These are phyloP conservation scores for Candida coquimbonensis DNA, from an alignment of 805 yeast species.

Conservation along the genomic window DNA sequence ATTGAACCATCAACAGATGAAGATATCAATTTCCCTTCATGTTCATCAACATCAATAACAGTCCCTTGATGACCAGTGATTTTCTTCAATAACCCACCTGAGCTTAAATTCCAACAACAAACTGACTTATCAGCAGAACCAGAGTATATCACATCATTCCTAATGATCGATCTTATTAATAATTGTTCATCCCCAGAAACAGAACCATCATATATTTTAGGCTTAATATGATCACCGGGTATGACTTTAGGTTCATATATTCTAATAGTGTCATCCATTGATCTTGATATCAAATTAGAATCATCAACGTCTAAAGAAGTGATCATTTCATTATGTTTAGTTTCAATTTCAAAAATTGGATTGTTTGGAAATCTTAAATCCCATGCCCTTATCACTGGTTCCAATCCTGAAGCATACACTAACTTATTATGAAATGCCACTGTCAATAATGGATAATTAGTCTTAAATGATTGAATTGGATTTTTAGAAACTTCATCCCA, in stretches of 20 bases:
- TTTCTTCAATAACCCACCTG: slow-evolving; percentile 41
- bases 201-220: slow-evolving; percentile 51
- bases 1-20: slow-evolving; percentile 52
- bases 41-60: slow-evolving; percentile 53
- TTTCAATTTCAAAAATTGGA: slow-evolving; percentile 39
- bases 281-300: slow-evolving; percentile 39
- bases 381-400: slow-evolving; percentile 52
- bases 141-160: slow-evolving; percentile 36
- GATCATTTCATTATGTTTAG: slow-evolving; percentile 42
- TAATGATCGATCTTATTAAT: slow-evolving; percentile 41
- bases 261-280: slow-evolving; percentile 51
- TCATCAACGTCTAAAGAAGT: slow-evolving; percentile 49
- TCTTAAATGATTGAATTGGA: slow-evolving; percentile 31
- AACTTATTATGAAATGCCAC: slow-evolving; percentile 37
- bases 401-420: slow-evolving; percentile 60
- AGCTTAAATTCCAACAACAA: slow-evolving; percentile 52
- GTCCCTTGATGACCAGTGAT: slow-evolving; percentile 55
- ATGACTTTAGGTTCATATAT: slow-evolving; percentile 43
- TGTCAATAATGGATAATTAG: slow-evolving; percentile 55
- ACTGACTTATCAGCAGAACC: slow-evolving; percentile 60
- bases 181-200: slow-evolving; percentile 44
- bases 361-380: slow-evolving; percentile 41
- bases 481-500: slow-evolving; percentile 63
- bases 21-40: slow-evolving; percentile 35
- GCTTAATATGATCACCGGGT: slow-evolving; percentile 34